Conservation (phyloP, 805 yeast genomes). For the Ogataea wickerhamii region DNA sequence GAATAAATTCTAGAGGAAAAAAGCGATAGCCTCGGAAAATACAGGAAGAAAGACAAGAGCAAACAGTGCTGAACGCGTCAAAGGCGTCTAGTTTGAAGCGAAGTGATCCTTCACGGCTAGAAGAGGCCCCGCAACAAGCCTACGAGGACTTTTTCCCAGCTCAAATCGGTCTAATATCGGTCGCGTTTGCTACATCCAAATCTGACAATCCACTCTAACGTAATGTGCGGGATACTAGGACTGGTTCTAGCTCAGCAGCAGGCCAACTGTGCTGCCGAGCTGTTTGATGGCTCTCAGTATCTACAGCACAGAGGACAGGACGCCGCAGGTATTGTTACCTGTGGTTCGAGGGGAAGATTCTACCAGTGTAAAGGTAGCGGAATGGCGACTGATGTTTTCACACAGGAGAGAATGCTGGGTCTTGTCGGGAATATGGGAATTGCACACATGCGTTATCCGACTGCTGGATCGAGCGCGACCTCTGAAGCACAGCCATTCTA, state of each 20-base stretch:
- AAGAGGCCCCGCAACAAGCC: too few relatives aligned
- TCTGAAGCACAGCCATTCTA: constrained; percentile 98
- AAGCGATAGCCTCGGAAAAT: too few relatives aligned
- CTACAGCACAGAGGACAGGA: constrained; percentile 98
- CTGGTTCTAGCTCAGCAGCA: constrained; percentile 74
- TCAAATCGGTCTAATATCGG: too few relatives aligned
- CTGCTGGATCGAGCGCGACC: constrained; percentile 94
- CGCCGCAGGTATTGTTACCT: constrained; percentile 98
- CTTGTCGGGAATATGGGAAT: constrained; percentile 93
- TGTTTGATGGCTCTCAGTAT: constrained; percentile 88
- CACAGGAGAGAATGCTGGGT: constrained; percentile 70
- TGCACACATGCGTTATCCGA: constrained; percentile 92
- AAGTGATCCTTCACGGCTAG: too few relatives aligned
- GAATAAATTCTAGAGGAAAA: too few relatives aligned
- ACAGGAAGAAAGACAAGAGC: too few relatives aligned
- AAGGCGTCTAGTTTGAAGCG: too few relatives aligned
- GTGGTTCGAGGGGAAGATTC: constrained; percentile 88
- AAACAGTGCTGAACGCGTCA: too few relatives aligned
- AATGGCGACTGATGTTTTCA: constrained; percentile 97
- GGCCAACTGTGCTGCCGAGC: constrained; percentile 77
- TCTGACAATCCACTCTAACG: too few relatives aligned
- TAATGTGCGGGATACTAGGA: constrained; percentile 95
- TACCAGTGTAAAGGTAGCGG: constrained; percentile 99
- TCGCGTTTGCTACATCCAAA: too few relatives aligned
- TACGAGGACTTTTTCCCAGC: too few relatives aligned